phyloP scores from a whole-genome alignment of 441 rosid species.

The Adansonia grandidieri region DNA sequence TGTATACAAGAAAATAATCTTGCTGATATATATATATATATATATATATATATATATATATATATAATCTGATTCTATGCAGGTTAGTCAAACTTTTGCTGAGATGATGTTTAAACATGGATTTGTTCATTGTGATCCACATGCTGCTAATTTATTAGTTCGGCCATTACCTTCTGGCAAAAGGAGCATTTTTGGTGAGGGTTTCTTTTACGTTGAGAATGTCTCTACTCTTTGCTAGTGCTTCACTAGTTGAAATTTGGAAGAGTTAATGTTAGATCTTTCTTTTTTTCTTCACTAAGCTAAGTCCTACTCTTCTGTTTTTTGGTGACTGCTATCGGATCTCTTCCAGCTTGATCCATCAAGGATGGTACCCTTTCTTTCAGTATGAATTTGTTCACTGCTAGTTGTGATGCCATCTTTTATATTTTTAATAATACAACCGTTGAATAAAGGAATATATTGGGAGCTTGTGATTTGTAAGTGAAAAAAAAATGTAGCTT shows the following conservation, averaged over 20 bases:
- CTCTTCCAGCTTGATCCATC: not conserved
- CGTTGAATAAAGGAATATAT: not conserved
- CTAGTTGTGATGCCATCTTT: conserved; percentile 5
- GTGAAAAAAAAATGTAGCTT: not conserved
- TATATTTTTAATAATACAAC: not conserved
- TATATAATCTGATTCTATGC: conserved; percentile 33
- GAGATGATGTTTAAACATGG: conserved; percentile 99
- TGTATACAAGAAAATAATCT: too few species aligned
- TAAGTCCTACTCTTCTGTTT: not conserved
- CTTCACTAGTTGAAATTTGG: conserved; percentile 7
- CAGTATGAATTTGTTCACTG: conserved; percentile 4
- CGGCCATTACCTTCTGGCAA: conserved; percentile 74
- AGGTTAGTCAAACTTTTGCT: conserved; percentile 90
- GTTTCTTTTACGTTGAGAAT: conserved; percentile 23
- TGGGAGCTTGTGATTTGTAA: conserved; percentile 9
- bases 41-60: not conserved
- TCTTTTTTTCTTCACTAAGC: not conserved
- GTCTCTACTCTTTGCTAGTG: not conserved
- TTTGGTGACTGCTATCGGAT: not conserved
- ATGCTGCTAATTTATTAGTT: conserved; percentile 88
- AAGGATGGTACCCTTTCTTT: not conserved
- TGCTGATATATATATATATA: not conserved
- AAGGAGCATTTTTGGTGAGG: conserved; percentile 63
- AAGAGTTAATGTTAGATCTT: not conserved
- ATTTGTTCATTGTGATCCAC: conserved; percentile 98